Percentiles rank a stretch among this genome's conserved stretches.
phyloP scores from a whole-genome alignment of 169 alveolate genomes.

The Ichthyophthirius multifiliis region DNA sequence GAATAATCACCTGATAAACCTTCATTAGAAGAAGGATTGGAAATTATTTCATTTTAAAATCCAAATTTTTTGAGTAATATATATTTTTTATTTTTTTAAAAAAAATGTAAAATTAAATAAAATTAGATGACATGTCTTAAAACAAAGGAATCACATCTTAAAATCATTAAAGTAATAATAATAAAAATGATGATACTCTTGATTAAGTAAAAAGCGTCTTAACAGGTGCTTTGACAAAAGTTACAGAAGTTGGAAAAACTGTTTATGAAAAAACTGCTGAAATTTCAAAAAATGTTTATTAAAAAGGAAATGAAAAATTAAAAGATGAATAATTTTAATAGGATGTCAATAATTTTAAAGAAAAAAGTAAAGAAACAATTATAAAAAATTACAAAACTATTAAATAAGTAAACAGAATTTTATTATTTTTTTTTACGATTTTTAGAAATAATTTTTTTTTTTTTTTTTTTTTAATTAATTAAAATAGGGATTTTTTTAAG shows the following conservation, averaged over 20 bases:
- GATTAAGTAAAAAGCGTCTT: conserved; percentile 6
- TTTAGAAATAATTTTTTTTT: neutral
- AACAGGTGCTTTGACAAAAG: neutral
- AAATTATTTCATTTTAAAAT: conserved; percentile 1
- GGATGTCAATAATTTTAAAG: neutral
- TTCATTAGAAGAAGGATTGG: conserved; percentile 10
- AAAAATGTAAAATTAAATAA: neutral
- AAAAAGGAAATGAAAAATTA: neutral
- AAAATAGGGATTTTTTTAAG: neutral
- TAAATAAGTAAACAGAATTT: neutral
- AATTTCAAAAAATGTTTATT: neutral
- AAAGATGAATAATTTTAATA: neutral
- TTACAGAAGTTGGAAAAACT: neutral
- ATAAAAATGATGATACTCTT: neutral
- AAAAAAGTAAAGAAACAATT: neutral
- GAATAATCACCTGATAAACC: conserved; percentile 5
- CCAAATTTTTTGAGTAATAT: neutral
- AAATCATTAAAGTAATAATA: neutral
- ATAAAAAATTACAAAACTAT: conserved; percentile 1
- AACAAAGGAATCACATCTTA: neutral
- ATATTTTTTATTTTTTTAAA: neutral
- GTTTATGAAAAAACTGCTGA: neutral
- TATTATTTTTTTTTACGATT: too few relatives aligned
- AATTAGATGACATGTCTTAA: neutral
- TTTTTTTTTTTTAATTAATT: too few relatives aligned